These are phyloP conservation scores for Malus asiatica DNA, from an alignment of 306 rosid genomes.

Conservation along the genomic window DNA sequence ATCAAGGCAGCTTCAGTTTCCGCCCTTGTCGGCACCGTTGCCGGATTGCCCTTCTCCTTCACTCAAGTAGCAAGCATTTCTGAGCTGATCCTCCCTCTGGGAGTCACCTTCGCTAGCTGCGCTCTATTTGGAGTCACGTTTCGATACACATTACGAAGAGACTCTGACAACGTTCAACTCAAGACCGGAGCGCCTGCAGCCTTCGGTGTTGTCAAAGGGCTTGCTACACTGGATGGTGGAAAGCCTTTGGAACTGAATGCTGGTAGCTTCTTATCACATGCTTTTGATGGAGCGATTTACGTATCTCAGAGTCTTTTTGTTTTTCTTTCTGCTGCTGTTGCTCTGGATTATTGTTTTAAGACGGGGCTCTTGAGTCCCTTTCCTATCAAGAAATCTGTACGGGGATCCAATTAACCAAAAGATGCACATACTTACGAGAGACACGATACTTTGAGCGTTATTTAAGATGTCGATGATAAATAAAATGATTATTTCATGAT, in stretches of 20 bases:
- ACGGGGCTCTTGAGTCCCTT: constrained; percentile 51
- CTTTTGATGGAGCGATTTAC: constrained; percentile 47
- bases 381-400: constrained; percentile 41
- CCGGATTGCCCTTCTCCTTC: constrained; percentile 56
- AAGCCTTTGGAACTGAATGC: constrained; percentile 40
- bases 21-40: constrained; percentile 61
- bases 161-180: constrained; percentile 68
- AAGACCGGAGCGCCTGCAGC: constrained; percentile 84
- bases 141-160: constrained; percentile 61
- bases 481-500: not conserved
- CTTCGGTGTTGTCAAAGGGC: constrained; percentile 86
- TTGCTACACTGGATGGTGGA: constrained; percentile 54
- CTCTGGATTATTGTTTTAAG: constrained; percentile 74
- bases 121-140: constrained; percentile 50
- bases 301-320: constrained; percentile 56
- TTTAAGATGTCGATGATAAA: not conserved
- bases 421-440: not conserved
- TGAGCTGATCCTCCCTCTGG: constrained; percentile 59
- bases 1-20: constrained; percentile 64
- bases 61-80: constrained; percentile 38
- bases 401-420: constrained; percentile 8
- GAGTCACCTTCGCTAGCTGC: constrained; percentile 39
- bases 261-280: constrained; percentile 56
- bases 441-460: not conserved
- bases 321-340: constrained; percentile 65